Evolutionary conservation across 352 stramenopile genomes (phyloP), one percentile per base, ranked within the genome.

Genomic region (Pythium phragmiticola): DNA sequence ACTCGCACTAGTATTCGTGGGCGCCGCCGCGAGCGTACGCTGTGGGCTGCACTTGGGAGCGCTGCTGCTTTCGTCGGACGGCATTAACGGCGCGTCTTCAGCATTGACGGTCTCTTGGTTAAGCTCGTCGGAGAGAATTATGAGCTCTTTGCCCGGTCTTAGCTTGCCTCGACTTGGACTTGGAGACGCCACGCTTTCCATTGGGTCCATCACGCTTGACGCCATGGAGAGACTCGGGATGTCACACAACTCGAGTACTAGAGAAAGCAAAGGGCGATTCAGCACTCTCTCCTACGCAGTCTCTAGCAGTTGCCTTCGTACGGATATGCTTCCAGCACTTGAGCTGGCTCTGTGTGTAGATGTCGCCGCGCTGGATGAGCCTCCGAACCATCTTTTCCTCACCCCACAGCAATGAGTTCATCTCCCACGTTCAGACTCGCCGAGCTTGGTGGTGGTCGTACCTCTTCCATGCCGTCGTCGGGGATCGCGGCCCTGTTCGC

Each of bases 321-420:
- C 79, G 14, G 33, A 92, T 90, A 51, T 94, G 75, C 26, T 82
- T 86, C 85, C 82, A 94, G 63, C 85, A 94, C 59, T 90, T 90
- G 67, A 76, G 65, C 54, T 88, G 81, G 33, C 68, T 71, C 36
- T 76, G 68, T 23, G 82, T 71, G 48, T 91, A 84, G 16, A 88
- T 80, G 26, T 90, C 82, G 34, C 85, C 82, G 3, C 85, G 81
- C 39, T 91, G 79, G 45, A 94, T 82, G 49, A 85, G 77, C 28
- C 70, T 68, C 1, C 76, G 80, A 48, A 91, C 84, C 69, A 89
- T 88, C 84, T 93, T 14, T 30, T 19, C 19, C 7, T 19, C n/a
- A 50, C 21, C 43, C 7, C 17, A 16, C 19, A 5, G 7, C 9
- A 50, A 23, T 49, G 2, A 33, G 7, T 14, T 11, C n/a, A 16